A percentile compares a stretch with the other conserved stretches of the same genome.
These are phyloP conservation scores for Calonectria naviculata DNA, from an alignment of 2,329 filamentous ascomycete species.

Conservation along the genomic window DNA sequence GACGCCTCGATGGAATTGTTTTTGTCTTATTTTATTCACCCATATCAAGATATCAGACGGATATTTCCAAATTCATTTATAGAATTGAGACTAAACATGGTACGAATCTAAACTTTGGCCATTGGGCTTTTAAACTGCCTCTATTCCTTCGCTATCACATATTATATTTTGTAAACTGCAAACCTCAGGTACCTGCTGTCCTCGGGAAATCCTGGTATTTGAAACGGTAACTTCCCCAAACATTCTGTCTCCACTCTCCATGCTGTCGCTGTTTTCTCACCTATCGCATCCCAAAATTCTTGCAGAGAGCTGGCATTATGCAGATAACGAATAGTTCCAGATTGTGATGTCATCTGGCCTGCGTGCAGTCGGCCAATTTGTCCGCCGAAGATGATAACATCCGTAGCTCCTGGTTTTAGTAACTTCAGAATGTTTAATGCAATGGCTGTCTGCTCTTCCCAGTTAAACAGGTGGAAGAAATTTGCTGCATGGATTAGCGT, in stretches of 20 bases:
- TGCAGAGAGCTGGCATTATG: background rate
- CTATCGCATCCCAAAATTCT: background rate
- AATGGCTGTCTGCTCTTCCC: background rate
- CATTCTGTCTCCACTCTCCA: background rate
- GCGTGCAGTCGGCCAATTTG: background rate
- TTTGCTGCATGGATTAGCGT: background rate
- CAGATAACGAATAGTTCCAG: background rate
- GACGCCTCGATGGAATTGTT: too few species aligned
- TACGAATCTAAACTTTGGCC: too few species aligned
- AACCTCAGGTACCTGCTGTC: background rate
- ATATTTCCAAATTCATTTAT: too few species aligned
- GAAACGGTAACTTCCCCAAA: background rate
- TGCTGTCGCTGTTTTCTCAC: background rate
- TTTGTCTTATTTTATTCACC: too few species aligned
- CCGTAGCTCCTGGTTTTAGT: background rate
- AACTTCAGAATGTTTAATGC: background rate
- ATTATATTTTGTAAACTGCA: background rate
- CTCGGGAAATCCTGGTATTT: background rate
- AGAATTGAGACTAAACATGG: too few species aligned
- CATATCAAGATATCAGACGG: too few species aligned
- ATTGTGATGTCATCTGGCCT: background rate
- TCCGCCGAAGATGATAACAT: background rate
- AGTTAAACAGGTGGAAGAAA: constrained; percentile 8
- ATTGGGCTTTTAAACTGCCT: too few species aligned
- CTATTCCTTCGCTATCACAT: background rate